Evolutionary conservation across 1,284 basidiomycete species (phyloP), one percentile per base, ranked within the genome.

Genomic region (Sphaerobolus stellatus): DNA sequence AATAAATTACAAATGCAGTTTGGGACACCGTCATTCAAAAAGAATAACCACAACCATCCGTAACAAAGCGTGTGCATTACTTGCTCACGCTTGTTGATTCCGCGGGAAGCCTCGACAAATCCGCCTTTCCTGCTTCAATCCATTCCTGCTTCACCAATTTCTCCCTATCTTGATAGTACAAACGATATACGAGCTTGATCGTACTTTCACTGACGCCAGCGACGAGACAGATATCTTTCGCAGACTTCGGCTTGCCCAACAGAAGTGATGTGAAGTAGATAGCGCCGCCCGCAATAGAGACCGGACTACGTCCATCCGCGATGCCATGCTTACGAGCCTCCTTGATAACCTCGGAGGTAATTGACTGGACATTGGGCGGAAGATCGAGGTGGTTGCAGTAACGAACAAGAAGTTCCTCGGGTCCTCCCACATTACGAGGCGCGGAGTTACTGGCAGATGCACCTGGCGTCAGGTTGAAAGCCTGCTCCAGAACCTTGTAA

Each of bases 171-270:
- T 71, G 68, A 64, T 82, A 88, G 66, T 91, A 89, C 61, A 88
- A 66, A 58, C 82, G 75, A 67, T 92, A 92, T 57, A 92, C 88
- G 70, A 94, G 74, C 74, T 94, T 94, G 69, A 98, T 96, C 48
- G 96, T 98, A 50, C 92, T 90, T 66, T 98, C 95, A 66, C 93
- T 94, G n/a, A 98, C 94, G 8, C 93, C 93, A 1, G 94, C 94
- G n/a, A 98, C 91, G n/a, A 79, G 74, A 60, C 90, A 90, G 66
- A 99, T 96, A 63, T 96, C 92, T 70, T 87, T 86, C 44, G 90
- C 82, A 22, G 85, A 80, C 69, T 90, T 90, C 29, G 76, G 66
- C 60, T 85, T 83, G 54, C 87, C 91, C 62, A 94, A 79, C 44
- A 98, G 70, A 62, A 88, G 79, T 64, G 88, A 91, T 20, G 93